Evolutionary conservation across 2,329 filamentous ascomycete genomes (phyloP).

Genomic region (Trichoderma arundinaceum): DNA sequence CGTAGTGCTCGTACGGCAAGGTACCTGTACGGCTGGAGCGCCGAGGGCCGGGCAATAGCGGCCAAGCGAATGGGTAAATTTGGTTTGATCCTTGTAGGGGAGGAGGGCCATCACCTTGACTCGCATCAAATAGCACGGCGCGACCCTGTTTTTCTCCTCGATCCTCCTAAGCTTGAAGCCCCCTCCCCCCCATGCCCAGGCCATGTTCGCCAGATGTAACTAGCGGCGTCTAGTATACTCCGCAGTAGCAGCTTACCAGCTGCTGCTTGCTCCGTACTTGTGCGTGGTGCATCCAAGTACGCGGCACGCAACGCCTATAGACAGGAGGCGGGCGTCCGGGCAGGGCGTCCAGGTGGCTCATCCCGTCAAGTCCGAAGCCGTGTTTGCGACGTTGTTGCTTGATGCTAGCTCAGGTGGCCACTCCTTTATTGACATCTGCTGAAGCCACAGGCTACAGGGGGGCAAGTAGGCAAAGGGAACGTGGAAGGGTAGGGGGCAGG

Average conservation of each 20-base stretch:
- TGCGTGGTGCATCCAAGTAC: background rate
- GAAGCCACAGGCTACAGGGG: constrained; percentile 21
- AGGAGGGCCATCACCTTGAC: constrained; percentile 20
- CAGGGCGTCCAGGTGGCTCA: too few species aligned
- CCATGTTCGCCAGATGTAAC: constrained; percentile 16
- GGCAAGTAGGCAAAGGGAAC: background rate
- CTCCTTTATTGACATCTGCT: constrained; percentile 19
- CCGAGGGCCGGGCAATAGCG: background rate
- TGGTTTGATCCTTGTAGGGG: constrained; percentile 6
- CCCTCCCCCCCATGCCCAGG: background rate
- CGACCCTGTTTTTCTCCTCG: constrained; percentile 6
- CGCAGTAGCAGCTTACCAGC: background rate
- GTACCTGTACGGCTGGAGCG: background rate
- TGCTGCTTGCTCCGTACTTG: background rate
- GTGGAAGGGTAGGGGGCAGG: background rate
- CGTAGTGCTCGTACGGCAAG: too few species aligned
- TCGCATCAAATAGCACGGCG: constrained; percentile 20
- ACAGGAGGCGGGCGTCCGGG: too few species aligned
- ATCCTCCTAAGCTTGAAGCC: background rate
- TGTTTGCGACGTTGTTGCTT: too few species aligned
- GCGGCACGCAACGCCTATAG: too few species aligned
- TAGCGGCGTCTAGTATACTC: constrained; percentile 3
- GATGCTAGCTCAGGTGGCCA: constrained; percentile 19
- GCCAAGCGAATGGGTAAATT: background rate
- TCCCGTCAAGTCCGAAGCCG: too few species aligned